phyloP scores from a whole-genome alignment of 1,284 basidiomycete genomes.

The Rhodotorula sp. region DNA sequence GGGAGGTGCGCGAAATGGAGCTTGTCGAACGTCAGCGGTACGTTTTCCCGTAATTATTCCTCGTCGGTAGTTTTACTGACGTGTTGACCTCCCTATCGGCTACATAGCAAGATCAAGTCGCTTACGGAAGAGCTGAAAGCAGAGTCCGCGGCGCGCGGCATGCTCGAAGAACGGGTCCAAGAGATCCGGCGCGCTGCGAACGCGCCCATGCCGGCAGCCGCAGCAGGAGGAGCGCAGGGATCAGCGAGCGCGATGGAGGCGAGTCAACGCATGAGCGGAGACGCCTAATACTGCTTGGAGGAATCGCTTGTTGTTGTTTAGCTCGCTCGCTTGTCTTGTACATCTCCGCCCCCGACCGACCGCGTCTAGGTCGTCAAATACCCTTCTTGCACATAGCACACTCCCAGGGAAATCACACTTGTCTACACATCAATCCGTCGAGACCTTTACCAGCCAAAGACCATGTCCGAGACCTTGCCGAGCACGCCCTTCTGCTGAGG shows the following conservation, averaged over 20 bases:
- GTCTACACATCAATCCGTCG: background rate
- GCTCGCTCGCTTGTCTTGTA: background rate
- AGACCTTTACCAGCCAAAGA: constrained; percentile 40
- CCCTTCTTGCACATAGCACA: background rate
- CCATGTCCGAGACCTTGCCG: constrained; percentile 40
- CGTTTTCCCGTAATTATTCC: background rate
- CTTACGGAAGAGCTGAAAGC: background rate
- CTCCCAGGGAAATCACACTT: background rate
- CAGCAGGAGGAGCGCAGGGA: background rate
- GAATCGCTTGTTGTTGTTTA: background rate
- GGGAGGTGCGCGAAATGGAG: too few species aligned
- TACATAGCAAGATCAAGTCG: background rate
- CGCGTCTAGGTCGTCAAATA: background rate
- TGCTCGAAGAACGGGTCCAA: too few species aligned
- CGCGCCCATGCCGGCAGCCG: background rate
- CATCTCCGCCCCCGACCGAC: too few species aligned
- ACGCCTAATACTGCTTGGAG: too few species aligned
- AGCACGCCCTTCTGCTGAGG: constrained; percentile 37
- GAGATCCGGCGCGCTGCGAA: too few species aligned
- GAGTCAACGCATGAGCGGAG: background rate
- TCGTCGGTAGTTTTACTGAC: background rate
- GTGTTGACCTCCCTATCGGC: background rate
- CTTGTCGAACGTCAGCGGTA: too few species aligned
- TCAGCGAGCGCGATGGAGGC: background rate
- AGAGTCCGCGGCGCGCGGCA: too few species aligned